Conservation (phyloP, 2,329 filamentous ascomycete species). For the Xylariaceae sp. region DNA sequence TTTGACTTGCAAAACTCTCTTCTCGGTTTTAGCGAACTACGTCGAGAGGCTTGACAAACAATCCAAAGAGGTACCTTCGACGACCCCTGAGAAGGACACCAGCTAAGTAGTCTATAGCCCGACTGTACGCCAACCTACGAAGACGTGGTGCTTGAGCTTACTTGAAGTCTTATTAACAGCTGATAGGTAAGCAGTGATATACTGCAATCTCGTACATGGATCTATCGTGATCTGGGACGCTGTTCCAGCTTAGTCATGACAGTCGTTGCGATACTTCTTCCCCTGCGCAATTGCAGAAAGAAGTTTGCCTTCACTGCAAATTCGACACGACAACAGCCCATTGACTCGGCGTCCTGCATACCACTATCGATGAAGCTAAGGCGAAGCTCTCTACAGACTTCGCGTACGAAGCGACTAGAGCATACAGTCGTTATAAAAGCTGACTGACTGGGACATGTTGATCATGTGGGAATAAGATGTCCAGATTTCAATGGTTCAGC, state of each 20-base stretch:
- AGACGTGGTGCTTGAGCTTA: neutral
- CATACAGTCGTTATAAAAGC: neutral
- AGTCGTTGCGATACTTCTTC: neutral
- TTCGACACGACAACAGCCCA: neutral
- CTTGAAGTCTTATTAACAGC: slow-evolving; percentile 6
- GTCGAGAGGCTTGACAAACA: slow-evolving; percentile 7
- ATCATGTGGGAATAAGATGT: no score
- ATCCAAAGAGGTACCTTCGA: slow-evolving; percentile 6
- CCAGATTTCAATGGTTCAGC: no score
- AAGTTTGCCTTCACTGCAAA: neutral
- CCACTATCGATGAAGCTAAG: slow-evolving; percentile 8
- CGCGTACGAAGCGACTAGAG: slow-evolving; percentile 6
- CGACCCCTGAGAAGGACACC: slow-evolving; percentile 5
- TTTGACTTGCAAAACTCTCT: slow-evolving; percentile 7
- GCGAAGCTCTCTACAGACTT: slow-evolving; percentile 7
- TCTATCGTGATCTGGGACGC: slow-evolving; percentile 9
- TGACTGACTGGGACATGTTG: neutral
- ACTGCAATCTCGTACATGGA: slow-evolving; percentile 8
- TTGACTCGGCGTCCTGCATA: slow-evolving; percentile 4
- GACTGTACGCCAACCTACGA: slow-evolving; percentile 4
- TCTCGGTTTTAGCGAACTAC: slow-evolving; percentile 7
- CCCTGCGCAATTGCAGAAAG: neutral
- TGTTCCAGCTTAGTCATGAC: no score
- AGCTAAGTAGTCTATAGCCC: slow-evolving; percentile 10
- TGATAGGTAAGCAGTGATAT: slow-evolving; percentile 6